These are phyloP conservation scores for Geranomyces variabilis DNA, from an alignment of 192 early-diverging fungal genomes.

Conservation along the genomic window DNA sequence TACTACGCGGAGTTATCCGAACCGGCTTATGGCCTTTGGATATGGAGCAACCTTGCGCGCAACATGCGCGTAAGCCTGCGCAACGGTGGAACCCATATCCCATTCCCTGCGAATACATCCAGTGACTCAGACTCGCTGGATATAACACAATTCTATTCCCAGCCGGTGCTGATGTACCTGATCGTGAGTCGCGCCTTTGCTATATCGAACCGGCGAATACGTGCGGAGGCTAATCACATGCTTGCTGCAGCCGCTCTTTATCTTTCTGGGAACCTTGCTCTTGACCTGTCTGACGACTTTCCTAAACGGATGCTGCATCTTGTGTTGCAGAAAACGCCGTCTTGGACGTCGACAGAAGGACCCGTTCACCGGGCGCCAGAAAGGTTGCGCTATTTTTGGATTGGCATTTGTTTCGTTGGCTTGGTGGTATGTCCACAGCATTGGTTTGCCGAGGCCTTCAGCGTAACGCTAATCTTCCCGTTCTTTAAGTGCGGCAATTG, in stretches of 20 bases:
- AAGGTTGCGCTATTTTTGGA: conserved; percentile 5
- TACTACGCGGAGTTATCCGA: conserved; percentile 22
- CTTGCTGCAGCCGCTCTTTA: conserved; percentile 9
- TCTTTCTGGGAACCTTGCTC: conserved; percentile 19
- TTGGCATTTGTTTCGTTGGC: conserved; percentile 24
- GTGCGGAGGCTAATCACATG: background rate
- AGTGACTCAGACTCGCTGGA: background rate
- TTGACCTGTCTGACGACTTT: conserved; percentile 18
- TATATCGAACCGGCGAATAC: background rate
- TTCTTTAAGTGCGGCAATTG: conserved; percentile 18
- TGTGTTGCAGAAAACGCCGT: conserved; percentile 20
- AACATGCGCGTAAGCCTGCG: conserved; percentile 17
- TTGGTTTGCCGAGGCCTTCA: background rate
- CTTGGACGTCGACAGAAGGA: conserved; percentile 35
- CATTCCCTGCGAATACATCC: background rate
- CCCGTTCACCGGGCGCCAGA: conserved; percentile 29
- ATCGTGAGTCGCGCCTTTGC: conserved; percentile 18
- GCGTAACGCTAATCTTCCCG: background rate
- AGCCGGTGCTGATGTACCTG: conserved; percentile 13
- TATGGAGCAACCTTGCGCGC: conserved; percentile 32
- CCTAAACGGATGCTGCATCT: conserved; percentile 28
- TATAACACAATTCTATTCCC: background rate
- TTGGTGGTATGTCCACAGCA: conserved; percentile 27
- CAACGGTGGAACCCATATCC: conserved; percentile 18
- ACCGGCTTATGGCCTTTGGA: conserved; percentile 25